Base-by-base conservation (phyloP, 164 flowering plant genomes). In the Berberis thunbergii region DNA sequence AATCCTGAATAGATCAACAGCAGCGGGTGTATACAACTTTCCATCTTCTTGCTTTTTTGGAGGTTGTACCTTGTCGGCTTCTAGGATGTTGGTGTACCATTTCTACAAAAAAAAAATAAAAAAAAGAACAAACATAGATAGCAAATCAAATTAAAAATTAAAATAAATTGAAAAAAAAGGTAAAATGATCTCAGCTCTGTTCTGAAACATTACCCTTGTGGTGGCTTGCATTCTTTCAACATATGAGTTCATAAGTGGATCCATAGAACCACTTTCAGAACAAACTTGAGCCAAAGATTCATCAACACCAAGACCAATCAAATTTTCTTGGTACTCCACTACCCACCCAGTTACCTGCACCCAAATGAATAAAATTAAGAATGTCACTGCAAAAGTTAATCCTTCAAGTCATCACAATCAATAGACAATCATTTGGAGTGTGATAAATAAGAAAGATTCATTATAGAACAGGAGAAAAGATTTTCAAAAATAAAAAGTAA, bases 261-360 rank as follows among this genome's bases (percentile, higher is more conserved):
- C 99, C 99, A 95, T 87, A 42, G 99, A 77, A 75, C 99, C 99
- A 85, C 99, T 91, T 81, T 95, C 97, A 13, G 99, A 95, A 76
- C 97, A 91, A 73, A 95, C 99, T 88, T 95, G 99, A 67, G 99
- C 96, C 60, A 95, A 74, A 60, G 99, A 84, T 62, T 91, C 97
- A 67, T 95, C 99, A 74, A 95, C 97, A 58, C 99, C 99, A 75
- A 95, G 94, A 41, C 81, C 97, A 67, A 91, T 85, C 65, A 95
- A 74, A 80, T 79, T 89, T 3, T 95, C 96, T 88, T 91, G 99
- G 81, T 87, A 95, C 65, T 91, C 96, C 63, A 91, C 94, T 3
- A 95, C 99, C 99, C 99, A 95, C 56, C 97, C 94, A 53, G 97
- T 95, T 61, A 91, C 97, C 99, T 95, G 69, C 4, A 59, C 45